Conservation (phyloP, 768 basidiomycete genomes). For the Dacryopinax spathularia region DNA sequence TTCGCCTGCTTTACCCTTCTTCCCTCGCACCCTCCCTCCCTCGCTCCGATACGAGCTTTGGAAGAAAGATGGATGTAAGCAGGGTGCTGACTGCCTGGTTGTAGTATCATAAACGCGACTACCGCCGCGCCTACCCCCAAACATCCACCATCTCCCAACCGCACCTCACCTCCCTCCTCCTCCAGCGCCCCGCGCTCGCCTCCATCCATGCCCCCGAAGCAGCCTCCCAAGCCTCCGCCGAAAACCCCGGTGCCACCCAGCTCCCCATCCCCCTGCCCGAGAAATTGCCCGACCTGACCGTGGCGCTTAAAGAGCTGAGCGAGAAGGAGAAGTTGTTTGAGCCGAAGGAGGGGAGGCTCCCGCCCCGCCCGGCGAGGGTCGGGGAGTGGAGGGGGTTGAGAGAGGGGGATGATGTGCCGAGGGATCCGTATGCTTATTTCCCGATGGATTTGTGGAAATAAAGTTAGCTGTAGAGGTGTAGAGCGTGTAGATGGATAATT, state of each 20-base stretch:
- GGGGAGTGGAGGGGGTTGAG: conserved; percentile 61
- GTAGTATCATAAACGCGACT: conserved; percentile 86
- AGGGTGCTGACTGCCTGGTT: too few relatives aligned
- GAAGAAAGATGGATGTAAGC: too few relatives aligned
- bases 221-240: conserved; percentile 13
- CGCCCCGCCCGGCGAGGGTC: conserved; percentile 56
- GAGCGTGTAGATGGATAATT: too few relatives aligned
- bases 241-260: conserved; percentile 31
- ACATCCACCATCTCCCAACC: conserved; percentile 77
- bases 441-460: conserved; percentile 27
- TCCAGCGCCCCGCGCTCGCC: conserved; percentile 49
- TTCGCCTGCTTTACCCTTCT: too few relatives aligned
- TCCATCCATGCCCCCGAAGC: conserved; percentile 17
- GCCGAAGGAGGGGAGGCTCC: conserved; percentile 38
- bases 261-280: conserved; percentile 23
- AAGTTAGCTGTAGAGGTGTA: not conserved
- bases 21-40: too few relatives aligned
- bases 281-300: conserved; percentile 45
- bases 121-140: conserved; percentile 82
- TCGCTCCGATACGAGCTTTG: too few relatives aligned
- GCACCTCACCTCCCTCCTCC: conserved; percentile 63
- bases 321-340: conserved; percentile 44
- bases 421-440: conserved; percentile 68
- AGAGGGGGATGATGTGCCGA: conserved; percentile 58
- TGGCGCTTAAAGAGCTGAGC: conserved; percentile 55